phyloP scores from a whole-genome alignment of 768 basidiomycete genomes.

The Boletus sp. region DNA sequence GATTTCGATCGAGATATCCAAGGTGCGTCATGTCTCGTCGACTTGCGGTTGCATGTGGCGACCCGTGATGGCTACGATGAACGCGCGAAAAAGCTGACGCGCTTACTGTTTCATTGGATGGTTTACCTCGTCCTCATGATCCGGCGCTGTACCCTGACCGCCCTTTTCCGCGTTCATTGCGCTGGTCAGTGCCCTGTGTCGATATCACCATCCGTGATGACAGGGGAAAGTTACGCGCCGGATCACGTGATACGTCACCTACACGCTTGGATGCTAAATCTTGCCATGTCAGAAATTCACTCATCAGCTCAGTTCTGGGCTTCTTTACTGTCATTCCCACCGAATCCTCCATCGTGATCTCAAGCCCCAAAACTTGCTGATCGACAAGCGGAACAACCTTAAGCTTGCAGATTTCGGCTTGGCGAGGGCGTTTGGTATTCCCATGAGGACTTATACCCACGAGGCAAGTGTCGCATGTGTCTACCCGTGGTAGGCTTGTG shows the following conservation, averaged over 20 bases:
- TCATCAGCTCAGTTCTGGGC: conserved; percentile 85
- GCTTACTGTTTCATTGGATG: conserved; percentile 9
- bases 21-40: conserved; percentile 53
- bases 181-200: conserved; percentile 8
- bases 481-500: neutral
- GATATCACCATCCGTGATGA: conserved; percentile 22
- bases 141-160: neutral
- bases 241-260: conserved; percentile 31
- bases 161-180: neutral
- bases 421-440: conserved; percentile 96
- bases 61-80: neutral
- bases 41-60: conserved; percentile 2
- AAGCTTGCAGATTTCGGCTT: conserved; percentile 97
- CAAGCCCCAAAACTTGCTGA: conserved; percentile 94
- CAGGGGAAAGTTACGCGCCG: conserved; percentile 23
- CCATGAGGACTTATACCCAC: conserved; percentile 98
- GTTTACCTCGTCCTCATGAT: conserved; percentile 2
- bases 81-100: neutral
- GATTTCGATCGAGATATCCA: conserved; percentile 70
- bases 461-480: conserved; percentile 60
- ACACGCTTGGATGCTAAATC: conserved; percentile 9
- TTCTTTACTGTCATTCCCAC: conserved; percentile 93
- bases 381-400: conserved; percentile 84
- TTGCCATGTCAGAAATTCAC: conserved; percentile 81
- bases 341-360: conserved; percentile 96